phyloP scores from a whole-genome alignment of 352 stramenopile genomes.

The Aphanomyces astaci region DNA sequence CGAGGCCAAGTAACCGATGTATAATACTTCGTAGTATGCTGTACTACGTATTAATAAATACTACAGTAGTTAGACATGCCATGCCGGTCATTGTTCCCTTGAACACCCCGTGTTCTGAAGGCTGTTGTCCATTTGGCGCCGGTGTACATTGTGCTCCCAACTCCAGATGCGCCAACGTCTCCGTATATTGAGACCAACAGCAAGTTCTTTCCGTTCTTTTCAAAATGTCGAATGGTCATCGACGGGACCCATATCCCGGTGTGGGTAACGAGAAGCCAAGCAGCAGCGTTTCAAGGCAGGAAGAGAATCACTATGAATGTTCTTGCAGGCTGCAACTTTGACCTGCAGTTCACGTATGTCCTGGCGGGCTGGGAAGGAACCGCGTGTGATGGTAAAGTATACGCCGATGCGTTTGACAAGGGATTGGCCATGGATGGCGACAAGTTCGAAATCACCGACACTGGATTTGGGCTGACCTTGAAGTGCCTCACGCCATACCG shows the following conservation, averaged over 20 bases:
- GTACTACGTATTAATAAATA: no score
- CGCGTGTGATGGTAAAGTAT: background rate
- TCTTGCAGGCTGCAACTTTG: conserved; percentile 6
- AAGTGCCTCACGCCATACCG: background rate
- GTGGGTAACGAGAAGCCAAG: background rate
- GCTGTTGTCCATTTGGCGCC: background rate
- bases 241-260: conserved; percentile 4
- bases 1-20: no score
- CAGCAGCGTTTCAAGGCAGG: conserved; percentile 4
- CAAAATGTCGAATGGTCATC: background rate
- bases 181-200: background rate
- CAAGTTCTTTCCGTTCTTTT: background rate
- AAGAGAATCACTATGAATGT: conserved; percentile 20
- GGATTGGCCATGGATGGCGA: background rate
- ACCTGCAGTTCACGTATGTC: conserved; percentile 19
- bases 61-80: no score
- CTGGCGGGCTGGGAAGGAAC: conserved; percentile 19
- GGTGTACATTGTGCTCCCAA: background rate
- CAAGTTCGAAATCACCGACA: background rate
- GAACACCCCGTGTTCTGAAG: background rate
- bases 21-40: no score
- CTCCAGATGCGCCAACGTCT: background rate
- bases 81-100: no score
- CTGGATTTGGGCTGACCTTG: background rate
- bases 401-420: background rate